Evolutionary conservation across 2,329 filamentous ascomycete species (phyloP), one percentile per base, ranked within the genome.

Genomic region (Fusarium sp.): DNA sequence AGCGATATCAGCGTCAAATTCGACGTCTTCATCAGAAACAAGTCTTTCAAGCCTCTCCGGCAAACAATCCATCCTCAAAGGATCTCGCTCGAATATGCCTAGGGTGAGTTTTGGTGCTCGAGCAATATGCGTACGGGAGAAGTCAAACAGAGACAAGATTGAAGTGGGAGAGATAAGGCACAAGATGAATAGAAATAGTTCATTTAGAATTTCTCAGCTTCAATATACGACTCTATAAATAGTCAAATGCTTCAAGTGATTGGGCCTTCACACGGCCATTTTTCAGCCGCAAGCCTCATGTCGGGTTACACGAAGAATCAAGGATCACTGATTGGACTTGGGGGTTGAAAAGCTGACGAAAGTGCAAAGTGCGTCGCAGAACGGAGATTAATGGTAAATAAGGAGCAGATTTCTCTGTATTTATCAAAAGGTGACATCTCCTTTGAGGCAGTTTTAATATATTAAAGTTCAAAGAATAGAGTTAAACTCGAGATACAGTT

Each of bases 1-100:
- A 17, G 65, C 65, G 17, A 68, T 52, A 2, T 68, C 65, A 7
- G 65, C 45, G 5, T 68, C 65, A 8, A 68, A 66, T 1, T 52
- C 28, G 2, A 60, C 52, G 5, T 36, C 3, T 5, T 32, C 24
- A 2, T 11, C 1, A 14, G 2, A 3, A 5, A 61, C 38, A 14
- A 64, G 44, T 0, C 3, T 20, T 12, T 1, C 18, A 9, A 64
- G 38, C 13, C 4, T 32, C 17, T 11, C 1, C 0, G 5, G 2
- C 6, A 38, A 61, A 15, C 38, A 44, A 2, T 54, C 18, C 58
- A 61, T 61, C 3, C 3, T 15, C 13, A 8, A 4, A 36, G 12
- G 17, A 22, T 15, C 0, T 12, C 13, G n/a, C 4, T 36, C 26
- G 18, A 22, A 15, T 22, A 11, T 36, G 11, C 13, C 1, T 22